phyloP scores from a whole-genome alignment of 1,139 yeast genomes.

The Magnusiomyces fungicola region DNA sequence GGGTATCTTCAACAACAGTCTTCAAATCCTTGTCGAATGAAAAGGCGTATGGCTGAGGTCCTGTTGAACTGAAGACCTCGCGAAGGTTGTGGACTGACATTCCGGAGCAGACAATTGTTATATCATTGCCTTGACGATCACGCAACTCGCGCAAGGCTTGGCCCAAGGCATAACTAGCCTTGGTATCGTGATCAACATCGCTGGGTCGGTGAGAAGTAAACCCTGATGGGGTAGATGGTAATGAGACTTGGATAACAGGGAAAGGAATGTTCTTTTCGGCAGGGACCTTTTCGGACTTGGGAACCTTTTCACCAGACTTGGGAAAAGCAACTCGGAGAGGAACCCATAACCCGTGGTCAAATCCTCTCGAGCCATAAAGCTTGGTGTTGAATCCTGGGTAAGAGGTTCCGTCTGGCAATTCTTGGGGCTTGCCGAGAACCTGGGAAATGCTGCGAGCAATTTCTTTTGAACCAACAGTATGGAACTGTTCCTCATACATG shows the following conservation, averaged over 20 bases:
- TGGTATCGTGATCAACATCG: slow-evolving; percentile 30
- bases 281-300: neutral
- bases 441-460: slow-evolving; percentile 42
- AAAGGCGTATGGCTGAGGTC: slow-evolving; percentile 38
- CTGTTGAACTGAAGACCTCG: slow-evolving; percentile 35
- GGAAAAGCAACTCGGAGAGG: slow-evolving; percentile 69
- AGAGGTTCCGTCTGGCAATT: slow-evolving; percentile 1
- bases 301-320: slow-evolving; percentile 20
- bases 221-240: slow-evolving; percentile 31
- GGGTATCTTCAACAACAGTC: slow-evolving; percentile 18
- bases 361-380: slow-evolving; percentile 46
- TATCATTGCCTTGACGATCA: slow-evolving; percentile 33
- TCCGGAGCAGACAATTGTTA: slow-evolving; percentile 58
- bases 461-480: slow-evolving; percentile 37
- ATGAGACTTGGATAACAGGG: slow-evolving; percentile 60
- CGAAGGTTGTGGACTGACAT: slow-evolving; percentile 71
- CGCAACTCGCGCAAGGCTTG: slow-evolving; percentile 46
- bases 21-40: slow-evolving; percentile 43
- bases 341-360: slow-evolving; percentile 82
- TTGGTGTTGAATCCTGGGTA: slow-evolving; percentile 41
- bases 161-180: slow-evolving; percentile 50
- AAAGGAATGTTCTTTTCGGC: slow-evolving; percentile 28
- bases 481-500: slow-evolving; percentile 58
- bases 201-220: slow-evolving; percentile 7
- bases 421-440: slow-evolving; percentile 29